Evolutionary conservation across 257 asterid species (phyloP), one percentile per base, ranked within the genome.

Genomic region (Ehretia macrophylla): DNA sequence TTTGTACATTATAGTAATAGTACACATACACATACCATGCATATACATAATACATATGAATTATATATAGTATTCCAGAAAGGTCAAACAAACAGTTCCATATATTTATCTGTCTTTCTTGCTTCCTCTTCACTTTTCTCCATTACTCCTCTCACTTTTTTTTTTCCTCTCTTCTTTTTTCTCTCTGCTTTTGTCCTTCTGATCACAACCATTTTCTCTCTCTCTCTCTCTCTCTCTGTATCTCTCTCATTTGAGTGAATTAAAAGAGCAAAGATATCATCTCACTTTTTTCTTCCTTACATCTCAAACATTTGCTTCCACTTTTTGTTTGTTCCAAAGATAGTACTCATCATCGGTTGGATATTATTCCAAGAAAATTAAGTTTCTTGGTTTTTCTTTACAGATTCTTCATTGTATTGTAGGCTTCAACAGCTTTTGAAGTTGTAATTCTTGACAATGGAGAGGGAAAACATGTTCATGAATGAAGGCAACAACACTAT

Each of bases 81-180:
- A 71, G 85, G 82, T 77, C 87, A 75, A 85, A 82, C 76, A 62
- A 56, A 69, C 79, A 71, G 58, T 57, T 22, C 51, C 47, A 39
- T 77, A 79, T 59, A 68, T 67, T 72, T 60, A 54, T 64, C 73
- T 68, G 22, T 69, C 49, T 38, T 47, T 17, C 68, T 72, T 69
- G 66, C 81, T 83, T 81, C 77, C 74, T 68, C 52, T 59, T 63
- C 82, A 66, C 89, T 81, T 75, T 74, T 81, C 77, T 72, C 65
- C n/a, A n/a, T n/a, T n/a, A n/a, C n/a, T n/a, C n/a, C n/a, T n/a
- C 64, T 17, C 57, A 46, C 11, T 20, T 60, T 64, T 23, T 19
- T 46, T 56, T 49, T 52, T 59, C 54, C n/a, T n/a, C n/a, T n/a
- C n/a, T n/a, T n/a, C n/a, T n/a, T n/a, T n/a, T 56, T 51, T 37